Percentiles rank a stretch among this genome's conserved stretches.
Evolutionary conservation across 192 early-diverging fungal species (phyloP).

Genomic region (Paraglomus occultum): DNA sequence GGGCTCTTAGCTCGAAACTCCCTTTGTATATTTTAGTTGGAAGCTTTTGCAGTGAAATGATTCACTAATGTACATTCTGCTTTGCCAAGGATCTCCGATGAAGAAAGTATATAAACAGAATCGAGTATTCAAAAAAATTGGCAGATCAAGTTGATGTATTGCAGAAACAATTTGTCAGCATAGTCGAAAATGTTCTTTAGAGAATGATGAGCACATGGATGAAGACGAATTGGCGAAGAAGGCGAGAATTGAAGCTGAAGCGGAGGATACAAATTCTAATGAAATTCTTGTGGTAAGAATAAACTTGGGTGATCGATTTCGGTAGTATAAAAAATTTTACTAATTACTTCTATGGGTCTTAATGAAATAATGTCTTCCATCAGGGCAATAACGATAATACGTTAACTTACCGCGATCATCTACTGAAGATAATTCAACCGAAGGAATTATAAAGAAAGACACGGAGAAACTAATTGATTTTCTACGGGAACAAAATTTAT

Average conservation of each 20-base stretch:
- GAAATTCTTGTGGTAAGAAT: background rate
- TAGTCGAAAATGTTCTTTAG: background rate
- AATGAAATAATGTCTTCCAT: conserved; percentile 6
- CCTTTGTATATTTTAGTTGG: conserved; percentile 12
- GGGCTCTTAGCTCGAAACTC: conserved; percentile 25
- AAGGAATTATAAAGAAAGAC: conserved; percentile 1
- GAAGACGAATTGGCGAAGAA: conserved; percentile 6
- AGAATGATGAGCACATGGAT: too few species aligned
- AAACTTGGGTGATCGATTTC: conserved; percentile 2
- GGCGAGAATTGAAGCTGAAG: background rate
- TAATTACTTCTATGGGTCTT: conserved; percentile 4
- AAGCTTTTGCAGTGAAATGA: background rate
- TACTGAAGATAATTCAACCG: background rate
- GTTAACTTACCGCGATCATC: background rate
- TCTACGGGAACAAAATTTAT: conserved; percentile 12
- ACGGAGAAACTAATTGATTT: conserved; percentile 2
- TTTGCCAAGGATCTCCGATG: too few species aligned
- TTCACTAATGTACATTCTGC: conserved; percentile 13
- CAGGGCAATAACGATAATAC: background rate
- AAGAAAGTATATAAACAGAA: conserved; percentile 19
- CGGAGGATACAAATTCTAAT: conserved; percentile 17
- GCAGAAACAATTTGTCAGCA: conserved; percentile 10
- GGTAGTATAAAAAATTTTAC: too few species aligned
- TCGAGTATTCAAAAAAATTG: conserved; percentile 15
- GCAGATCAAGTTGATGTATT: conserved; percentile 21